Base-by-base conservation (phyloP, 208 protist species). In the Leishmania martiniquensis region DNA sequence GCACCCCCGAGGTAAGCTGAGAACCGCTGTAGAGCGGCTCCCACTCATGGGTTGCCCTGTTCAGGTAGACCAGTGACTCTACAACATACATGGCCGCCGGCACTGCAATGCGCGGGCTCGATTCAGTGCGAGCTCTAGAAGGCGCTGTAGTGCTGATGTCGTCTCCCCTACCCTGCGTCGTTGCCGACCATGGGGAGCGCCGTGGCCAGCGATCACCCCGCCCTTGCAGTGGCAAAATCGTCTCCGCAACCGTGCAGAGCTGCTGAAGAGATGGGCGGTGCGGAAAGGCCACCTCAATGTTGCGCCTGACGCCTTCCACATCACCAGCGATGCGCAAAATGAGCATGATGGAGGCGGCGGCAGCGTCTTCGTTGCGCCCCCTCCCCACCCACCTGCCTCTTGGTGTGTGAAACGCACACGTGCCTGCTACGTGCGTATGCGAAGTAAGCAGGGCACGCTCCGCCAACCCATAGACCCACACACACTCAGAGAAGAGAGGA, bases 221-320 rank as follows among this genome's bases (percentile, higher is more conserved):
- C 29, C 42, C 52, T 42, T 29, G 71, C 49, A 82, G 47, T n/a
- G 83, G 85, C 49, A 91, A 83, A 49, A 91, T 75, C n/a, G 75
- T 63, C 82, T 95, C 91, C 34, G 85, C 77, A 9, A 91, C 88
- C 59, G 29, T 69, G 45, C 78, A 81, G 42, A 97, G 68, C n/a
- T 86, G 83, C 72, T 90, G 84, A 29, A 97, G 71, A 7, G 90
- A 80, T 17, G 91, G 91, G 15, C 66, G 78, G 12, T n/a, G 39
- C n/a, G 65, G 57, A 54, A 95, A 97, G 29, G 83, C 75, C 25
- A 96, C 70, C 47, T 83, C 78, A 52, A 93, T 70, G 85, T 95
- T 93, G 57, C 72, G 76, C 65, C 71, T 80, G 51, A 47, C 65
- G 32, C 80, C 65, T 7, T 22, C n/a, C 37, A 78, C 76, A 44